Percentiles rank a stretch among this genome's conserved stretches.
Evolutionary conservation across 768 basidiomycete genomes (phyloP).

Genomic region (Russula compacta): DNA sequence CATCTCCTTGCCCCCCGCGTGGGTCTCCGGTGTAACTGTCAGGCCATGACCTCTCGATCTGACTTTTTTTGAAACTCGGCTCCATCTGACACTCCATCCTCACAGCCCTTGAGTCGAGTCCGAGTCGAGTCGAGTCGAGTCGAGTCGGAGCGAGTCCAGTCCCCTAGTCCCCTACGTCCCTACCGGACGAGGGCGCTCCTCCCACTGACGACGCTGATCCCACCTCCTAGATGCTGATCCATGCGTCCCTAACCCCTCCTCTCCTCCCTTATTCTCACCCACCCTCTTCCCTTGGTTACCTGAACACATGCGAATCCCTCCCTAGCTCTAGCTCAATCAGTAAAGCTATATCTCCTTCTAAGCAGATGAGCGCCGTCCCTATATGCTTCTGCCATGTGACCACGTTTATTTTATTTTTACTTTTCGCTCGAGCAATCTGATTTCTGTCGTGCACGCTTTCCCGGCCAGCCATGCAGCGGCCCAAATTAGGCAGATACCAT

Average conservation of each 20-base stretch:
- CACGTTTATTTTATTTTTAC: background rate
- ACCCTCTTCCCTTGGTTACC: too few species aligned
- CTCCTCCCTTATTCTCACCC: too few species aligned
- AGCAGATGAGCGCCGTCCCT: background rate
- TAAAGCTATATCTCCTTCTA: constrained; percentile 9
- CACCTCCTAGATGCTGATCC: background rate
- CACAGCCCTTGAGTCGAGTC: too few species aligned
- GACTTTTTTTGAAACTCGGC: background rate
- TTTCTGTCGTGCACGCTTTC: too few species aligned
- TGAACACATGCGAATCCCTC: background rate
- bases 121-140: too few species aligned
- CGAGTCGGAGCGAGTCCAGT: too few species aligned
- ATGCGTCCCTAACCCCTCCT: background rate
- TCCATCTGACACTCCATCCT: background rate
- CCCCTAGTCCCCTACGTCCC: too few species aligned
- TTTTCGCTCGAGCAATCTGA: too few species aligned
- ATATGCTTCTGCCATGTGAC: background rate
- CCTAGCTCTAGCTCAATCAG: too few species aligned
- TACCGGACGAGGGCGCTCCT: too few species aligned
- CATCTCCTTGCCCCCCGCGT: background rate
- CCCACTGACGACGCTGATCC: background rate
- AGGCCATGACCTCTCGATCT: background rate
- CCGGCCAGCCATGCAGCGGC: too few species aligned
- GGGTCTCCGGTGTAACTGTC: background rate
- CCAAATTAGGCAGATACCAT: background rate